Evolutionary conservation across 805 yeast species (phyloP).

Genomic region (Saturnispora sanitii): DNA sequence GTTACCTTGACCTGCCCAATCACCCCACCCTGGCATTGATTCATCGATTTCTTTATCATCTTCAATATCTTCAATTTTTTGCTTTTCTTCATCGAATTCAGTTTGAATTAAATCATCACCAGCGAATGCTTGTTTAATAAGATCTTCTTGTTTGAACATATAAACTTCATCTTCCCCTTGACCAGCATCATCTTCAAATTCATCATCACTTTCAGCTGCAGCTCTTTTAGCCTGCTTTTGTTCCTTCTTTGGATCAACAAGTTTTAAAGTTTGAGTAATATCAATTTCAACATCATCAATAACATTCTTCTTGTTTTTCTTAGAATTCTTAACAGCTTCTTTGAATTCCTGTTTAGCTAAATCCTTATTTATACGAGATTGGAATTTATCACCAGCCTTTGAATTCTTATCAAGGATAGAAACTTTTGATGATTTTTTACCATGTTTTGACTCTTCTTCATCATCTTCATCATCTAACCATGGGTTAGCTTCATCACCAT

Average conservation of each 20-base stretch:
- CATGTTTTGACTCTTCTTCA: conserved; percentile 10
- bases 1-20: conserved; percentile 71
- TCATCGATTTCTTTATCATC: conserved; percentile 74
- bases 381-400: conserved; percentile 38
- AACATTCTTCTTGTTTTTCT: conserved; percentile 14
- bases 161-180: conserved; percentile 34
- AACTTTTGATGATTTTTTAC: conserved; percentile 35
- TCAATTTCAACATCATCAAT: conserved; percentile 34
- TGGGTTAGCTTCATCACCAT: conserved; percentile 33
- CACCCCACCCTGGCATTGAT: conserved; percentile 96
- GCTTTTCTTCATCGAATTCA: conserved; percentile 74
- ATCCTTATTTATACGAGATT: conserved; percentile 34
- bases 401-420: conserved; percentile 41
- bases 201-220: conserved; percentile 22
- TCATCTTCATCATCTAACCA: conserved; percentile 34
- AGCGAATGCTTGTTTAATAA: conserved; percentile 88
- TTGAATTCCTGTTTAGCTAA: conserved; percentile 19
- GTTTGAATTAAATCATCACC: conserved; percentile 81
- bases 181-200: conserved; percentile 35
- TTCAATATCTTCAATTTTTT: conserved; percentile 56
- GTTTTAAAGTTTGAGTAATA: conserved; percentile 43
- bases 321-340: too few relatives aligned
- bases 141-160: conserved; percentile 69
- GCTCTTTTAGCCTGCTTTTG: conserved; percentile 1
- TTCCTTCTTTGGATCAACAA: conserved; percentile 34